A percentile compares a stretch with the other conserved stretches of the same genome.
phyloP scores from a whole-genome alignment of 1,139 yeast genomes.

The Saccharomycopsis crataegensis region DNA sequence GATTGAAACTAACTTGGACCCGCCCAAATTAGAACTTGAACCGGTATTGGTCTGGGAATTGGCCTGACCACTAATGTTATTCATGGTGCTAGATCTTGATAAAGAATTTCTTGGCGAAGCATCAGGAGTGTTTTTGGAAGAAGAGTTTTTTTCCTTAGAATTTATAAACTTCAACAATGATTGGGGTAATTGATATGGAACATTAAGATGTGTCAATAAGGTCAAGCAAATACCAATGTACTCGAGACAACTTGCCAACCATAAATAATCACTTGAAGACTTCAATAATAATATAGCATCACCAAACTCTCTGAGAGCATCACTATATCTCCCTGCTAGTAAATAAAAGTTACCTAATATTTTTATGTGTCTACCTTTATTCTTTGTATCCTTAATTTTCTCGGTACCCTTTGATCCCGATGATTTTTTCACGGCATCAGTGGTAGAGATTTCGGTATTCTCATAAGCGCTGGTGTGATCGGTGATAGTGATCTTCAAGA shows the following conservation, averaged over 20 bases:
- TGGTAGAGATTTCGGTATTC: slow-evolving; percentile 22
- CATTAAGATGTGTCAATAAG: slow-evolving; percentile 50
- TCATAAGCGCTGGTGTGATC: slow-evolving; percentile 8
- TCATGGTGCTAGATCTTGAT: slow-evolving; percentile 18
- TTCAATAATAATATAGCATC: slow-evolving; percentile 61
- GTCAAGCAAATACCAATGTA: slow-evolving; percentile 65
- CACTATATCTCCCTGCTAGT: slow-evolving; percentile 68
- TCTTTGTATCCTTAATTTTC: slow-evolving; percentile 44
- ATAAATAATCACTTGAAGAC: slow-evolving; percentile 64
- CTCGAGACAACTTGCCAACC: slow-evolving; percentile 86
- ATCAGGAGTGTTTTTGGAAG: slow-evolving; percentile 22
- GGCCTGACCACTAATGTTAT: background rate
- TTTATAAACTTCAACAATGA: slow-evolving; percentile 27
- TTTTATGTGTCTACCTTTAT: slow-evolving; percentile 69
- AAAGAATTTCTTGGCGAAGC: slow-evolving; percentile 38
- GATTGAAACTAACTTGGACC: slow-evolving; percentile 20
- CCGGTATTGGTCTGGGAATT: background rate
- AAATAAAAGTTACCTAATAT: slow-evolving; percentile 69
- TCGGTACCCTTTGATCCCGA: slow-evolving; percentile 25
- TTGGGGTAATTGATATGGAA: slow-evolving; percentile 55
- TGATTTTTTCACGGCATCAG: slow-evolving; percentile 20
- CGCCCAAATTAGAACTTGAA: background rate
- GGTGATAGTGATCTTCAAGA: slow-evolving; percentile 25
- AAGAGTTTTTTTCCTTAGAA: slow-evolving; percentile 13
- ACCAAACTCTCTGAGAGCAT: slow-evolving; percentile 63